Evolutionary conservation across 768 basidiomycete species (phyloP), one percentile per base, ranked within the genome.

Genomic region (Rhodotorula graminis): DNA sequence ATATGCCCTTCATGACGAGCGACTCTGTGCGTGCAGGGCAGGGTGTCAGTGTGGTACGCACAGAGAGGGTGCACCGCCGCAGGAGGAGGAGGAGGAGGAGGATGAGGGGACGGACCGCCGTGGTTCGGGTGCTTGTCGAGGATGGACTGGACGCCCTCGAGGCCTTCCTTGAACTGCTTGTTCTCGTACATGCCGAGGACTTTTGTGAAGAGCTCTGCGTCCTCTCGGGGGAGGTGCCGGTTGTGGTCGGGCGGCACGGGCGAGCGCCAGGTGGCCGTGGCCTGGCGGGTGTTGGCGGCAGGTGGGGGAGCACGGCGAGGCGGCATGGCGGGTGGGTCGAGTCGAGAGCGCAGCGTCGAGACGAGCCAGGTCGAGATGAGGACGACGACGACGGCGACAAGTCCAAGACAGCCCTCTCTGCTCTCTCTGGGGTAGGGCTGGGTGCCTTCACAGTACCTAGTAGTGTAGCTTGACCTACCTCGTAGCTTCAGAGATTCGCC

Each of bases 101-200:
- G 60, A 44, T 9, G 47, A 10, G 25, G n/a, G 55, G 55, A 76
- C 87, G 61, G 78, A 92, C 95, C 94, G 78, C 95, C 96, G 85
- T 99, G 93, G 56, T 95, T 89, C 0, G 96, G 93, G 78, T 88
- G 87, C 84, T 95, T 96, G 83, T 92, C 94, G 80, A 99, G 87
- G 80, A 98, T 93, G 78, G 88, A 87, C 82, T 97, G 93, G 2
- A 92, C 91, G 14, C 89, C 87, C 81, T 96, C 96, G 71, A 90
- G 85, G 33, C 89, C 94, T 78, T 92, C 92, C 78, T 92, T 89
- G 80, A 93, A 88, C 79, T 92, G 89, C 78, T 91, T 87, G 19
- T 88, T 85, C 82, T 99, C 96, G 81, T 98, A 98, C 21, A 90
- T 85, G n/a, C 50, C 50, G 37, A 79, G 65, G 55, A 71, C 61